Evolutionary conservation across 2,329 filamentous ascomycete genomes (phyloP).

Genomic region (Sarocladiaceae sp.): DNA sequence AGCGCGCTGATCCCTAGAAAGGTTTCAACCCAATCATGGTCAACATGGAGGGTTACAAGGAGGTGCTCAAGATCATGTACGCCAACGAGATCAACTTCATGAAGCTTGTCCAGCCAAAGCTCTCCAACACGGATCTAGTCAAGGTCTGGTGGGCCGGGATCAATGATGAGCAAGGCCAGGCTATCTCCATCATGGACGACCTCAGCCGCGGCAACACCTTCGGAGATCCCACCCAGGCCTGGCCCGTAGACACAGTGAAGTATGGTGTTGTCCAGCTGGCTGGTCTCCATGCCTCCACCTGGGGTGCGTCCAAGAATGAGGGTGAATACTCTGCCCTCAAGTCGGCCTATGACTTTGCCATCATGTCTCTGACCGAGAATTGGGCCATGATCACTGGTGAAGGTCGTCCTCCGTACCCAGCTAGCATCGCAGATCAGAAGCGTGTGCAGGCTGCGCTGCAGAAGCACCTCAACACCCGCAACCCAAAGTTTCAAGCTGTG

Average conservation of each 20-base stretch:
- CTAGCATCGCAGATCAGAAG: slow-evolving; percentile 20
- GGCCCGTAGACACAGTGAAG: slow-evolving; percentile 4
- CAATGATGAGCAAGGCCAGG: slow-evolving; percentile 29
- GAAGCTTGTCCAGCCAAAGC: slow-evolving; percentile 23
- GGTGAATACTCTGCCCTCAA: slow-evolving; percentile 8
- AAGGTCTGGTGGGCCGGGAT: slow-evolving; percentile 30
- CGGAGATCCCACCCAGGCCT: slow-evolving; percentile 3
- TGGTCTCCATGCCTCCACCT: slow-evolving; percentile 5
- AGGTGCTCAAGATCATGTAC: slow-evolving; percentile 23
- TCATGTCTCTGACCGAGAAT: slow-evolving; percentile 7
- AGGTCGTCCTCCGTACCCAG: slow-evolving; percentile 12
- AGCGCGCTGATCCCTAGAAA: neutral
- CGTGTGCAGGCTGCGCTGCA: slow-evolving; percentile 23
- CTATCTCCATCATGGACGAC: slow-evolving; percentile 29
- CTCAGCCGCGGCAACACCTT: neutral
- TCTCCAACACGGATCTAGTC: slow-evolving; percentile 24
- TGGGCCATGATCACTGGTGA: slow-evolving; percentile 1
- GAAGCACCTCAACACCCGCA: slow-evolving; percentile 23
- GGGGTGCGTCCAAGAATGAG: neutral
- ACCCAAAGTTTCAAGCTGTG: slow-evolving; percentile 26
- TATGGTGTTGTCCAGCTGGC: slow-evolving; percentile 7
- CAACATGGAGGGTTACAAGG: slow-evolving; percentile 17
- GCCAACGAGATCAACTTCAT: slow-evolving; percentile 32
- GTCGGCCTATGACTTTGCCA: slow-evolving; percentile 4
- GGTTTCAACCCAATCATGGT: slow-evolving; percentile 29